Evolutionary conservation across 2,329 filamentous ascomycete species (phyloP), one percentile per base, ranked within the genome.

Genomic region (Passalora sequoiae): DNA sequence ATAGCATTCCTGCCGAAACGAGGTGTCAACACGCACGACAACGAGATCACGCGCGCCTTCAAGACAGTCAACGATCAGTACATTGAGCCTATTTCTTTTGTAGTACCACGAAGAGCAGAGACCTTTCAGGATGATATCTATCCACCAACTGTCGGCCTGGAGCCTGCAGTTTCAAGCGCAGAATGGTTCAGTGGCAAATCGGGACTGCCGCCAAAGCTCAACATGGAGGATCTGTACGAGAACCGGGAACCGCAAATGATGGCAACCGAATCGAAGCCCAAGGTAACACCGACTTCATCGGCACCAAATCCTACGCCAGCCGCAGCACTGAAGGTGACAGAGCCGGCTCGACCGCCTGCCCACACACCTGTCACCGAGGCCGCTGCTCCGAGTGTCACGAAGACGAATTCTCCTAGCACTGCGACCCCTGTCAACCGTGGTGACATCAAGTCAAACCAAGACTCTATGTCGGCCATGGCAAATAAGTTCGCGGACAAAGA

Each of bases 111-210:
- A 51, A 81, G 92, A 51, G 87, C 92, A 43, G 89, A 96, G 68
- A 88, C 84, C 39, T 96, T 96, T 80, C 91, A 97, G 70, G 87
- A 89, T 49, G 92, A 98, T 63, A 96, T 98, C 60, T 98, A 87
- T 67, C 92, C 91, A 30, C 91, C 92, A 8, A 84, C 89, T 9
- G 74, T 75, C 43, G 91, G 92, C 49, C 66, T 78, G 41, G 94
- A 88, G 68, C 80, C 92, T 38, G 89, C 84, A 46, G 78, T 94
- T 61, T 84, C 81, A 43, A 78, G 85, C 29, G 69, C 76, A 33
- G 89, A 97, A 55, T 98, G 89, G 89, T 75, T 95, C 40, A 75
- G 76, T 10, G 92, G 92, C 52, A 92, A 94, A 72, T 59, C 55
- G 17, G 88, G 74, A 6, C 68, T 94, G 30, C 89, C 92, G 6